Evolutionary conservation across 2,329 filamentous ascomycete genomes (phyloP).

Genomic region (Cytospora mali): DNA sequence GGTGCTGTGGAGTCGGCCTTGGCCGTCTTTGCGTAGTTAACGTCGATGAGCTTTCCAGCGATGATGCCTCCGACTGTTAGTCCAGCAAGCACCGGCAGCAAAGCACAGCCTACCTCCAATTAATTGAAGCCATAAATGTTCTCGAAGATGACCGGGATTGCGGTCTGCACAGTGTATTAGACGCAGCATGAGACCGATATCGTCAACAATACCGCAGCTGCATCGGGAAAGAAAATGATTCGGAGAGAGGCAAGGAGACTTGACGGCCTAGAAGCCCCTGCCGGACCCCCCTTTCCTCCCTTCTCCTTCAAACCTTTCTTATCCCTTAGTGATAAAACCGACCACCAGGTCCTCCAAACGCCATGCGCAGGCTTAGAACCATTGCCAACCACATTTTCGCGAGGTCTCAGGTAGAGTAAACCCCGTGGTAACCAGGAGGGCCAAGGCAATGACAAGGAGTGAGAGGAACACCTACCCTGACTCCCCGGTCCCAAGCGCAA

Average conservation of each 20-base stretch:
- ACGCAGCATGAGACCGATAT: slow-evolving; percentile 31
- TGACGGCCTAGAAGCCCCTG: slow-evolving; percentile 44
- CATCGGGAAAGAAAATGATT: slow-evolving; percentile 56
- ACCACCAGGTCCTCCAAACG: slow-evolving; percentile 52
- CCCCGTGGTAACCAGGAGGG: slow-evolving; percentile 48
- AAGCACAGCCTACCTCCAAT: slow-evolving; percentile 1
- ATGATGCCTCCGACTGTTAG: slow-evolving; percentile 40
- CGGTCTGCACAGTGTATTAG: slow-evolving; percentile 55
- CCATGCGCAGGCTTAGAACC: slow-evolving; percentile 56
- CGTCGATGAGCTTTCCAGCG: slow-evolving; percentile 55
- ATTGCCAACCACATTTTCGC: slow-evolving; percentile 57
- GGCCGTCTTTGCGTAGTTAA: slow-evolving; percentile 69
- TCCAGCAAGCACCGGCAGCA: slow-evolving; percentile 22
- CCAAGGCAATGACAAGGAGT: slow-evolving; percentile 50
- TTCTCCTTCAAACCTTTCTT: not conserved
- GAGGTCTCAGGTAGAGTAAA: slow-evolving; percentile 58
- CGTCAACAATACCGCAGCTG: slow-evolving; percentile 44
- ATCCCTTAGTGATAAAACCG: slow-evolving; percentile 40
- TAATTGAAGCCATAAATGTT: slow-evolving; percentile 51
- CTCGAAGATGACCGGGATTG: slow-evolving; percentile 50
- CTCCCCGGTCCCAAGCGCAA: slow-evolving; percentile 41
- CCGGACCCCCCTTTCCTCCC: not conserved
- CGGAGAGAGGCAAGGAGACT: slow-evolving; percentile 55
- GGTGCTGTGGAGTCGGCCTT: slow-evolving; percentile 47
- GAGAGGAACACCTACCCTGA: slow-evolving; percentile 68